Evolutionary conservation across 2,329 filamentous ascomycete species (phyloP), one percentile per base, ranked within the genome.

Genomic region (Cladosporium cucumerinum): DNA sequence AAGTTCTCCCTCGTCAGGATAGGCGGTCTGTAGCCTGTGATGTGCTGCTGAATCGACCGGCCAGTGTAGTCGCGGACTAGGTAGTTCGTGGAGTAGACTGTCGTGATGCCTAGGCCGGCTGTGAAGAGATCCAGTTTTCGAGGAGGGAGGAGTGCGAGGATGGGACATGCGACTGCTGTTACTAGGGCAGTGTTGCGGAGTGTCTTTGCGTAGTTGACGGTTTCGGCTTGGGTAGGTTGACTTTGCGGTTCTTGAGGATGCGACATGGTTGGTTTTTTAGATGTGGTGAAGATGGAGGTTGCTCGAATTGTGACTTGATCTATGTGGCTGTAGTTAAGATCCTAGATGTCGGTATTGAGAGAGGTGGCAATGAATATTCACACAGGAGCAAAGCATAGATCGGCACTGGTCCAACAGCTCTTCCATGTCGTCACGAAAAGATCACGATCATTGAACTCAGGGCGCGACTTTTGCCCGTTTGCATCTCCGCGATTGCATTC

Each of bases 91-190:
- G 81, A 82, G 36, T 81, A 76, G 64, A 81, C 74, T 69, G 82
- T 84, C 1, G 80, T 79, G 30, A 79, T 74, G 49, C 80, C 75
- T 8, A 88, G 80, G 0, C 78, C 79, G 69, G 86, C 79, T 21
- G 86, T 88, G 76, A 86, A 87, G 61, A 84, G 71, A 72, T 88
- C 86, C 58, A 89, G 75, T 75, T 88, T 88, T 54, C 86, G 84
- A 0, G 86, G 86, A 11, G 86, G 86, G 11, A 88, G 75, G 18
- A 82, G 71, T 57, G 82, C 81, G 59, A 88, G 78, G 10, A 83
- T 68, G 0, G 86, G 86, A 66, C 84, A 85, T 57, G 81, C 72
- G 23, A 88, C 71, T 30, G 85, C 74, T 57, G 81, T 78, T 63
- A 75, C 78, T 34, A 86, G 75, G 18, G 85, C 81, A 67, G 80